Percentiles rank a stretch among this genome's conserved stretches.
Conservation (phyloP, 495 filamentous ascomycete genomes). For the Hypoxylon rickii region DNA sequence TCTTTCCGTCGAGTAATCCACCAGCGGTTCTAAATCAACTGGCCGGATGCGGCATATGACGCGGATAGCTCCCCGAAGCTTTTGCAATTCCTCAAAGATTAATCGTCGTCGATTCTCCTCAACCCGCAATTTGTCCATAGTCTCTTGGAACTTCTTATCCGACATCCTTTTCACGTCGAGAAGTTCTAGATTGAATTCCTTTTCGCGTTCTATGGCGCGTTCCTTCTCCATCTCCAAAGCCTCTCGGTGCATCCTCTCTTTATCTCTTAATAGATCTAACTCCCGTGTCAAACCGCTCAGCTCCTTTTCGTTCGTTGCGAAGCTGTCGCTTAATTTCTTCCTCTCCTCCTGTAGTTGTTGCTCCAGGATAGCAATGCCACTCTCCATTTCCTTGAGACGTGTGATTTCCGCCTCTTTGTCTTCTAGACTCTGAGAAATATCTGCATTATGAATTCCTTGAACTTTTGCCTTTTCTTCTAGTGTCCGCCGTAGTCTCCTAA, state of each 20-base stretch:
- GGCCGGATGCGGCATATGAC: conserved; percentile 96
- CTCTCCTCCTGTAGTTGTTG: background rate
- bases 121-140: conserved; percentile 67
- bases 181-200: background rate
- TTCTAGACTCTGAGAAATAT: background rate
- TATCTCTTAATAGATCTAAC: background rate
- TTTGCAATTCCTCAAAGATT: conserved; percentile 93
- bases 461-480: background rate
- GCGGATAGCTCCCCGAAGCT: conserved; percentile 92
- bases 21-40: conserved; percentile 60
- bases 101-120: conserved; percentile 86
- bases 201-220: background rate
- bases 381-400: background rate
- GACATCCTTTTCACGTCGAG: background rate
- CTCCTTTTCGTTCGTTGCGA: background rate
- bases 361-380: background rate
- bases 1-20: conserved; percentile 70
- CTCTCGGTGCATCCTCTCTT: background rate
- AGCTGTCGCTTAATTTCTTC: background rate
- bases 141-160: background rate
- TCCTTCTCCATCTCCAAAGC: background rate
- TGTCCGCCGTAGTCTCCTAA: background rate
- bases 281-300: background rate
- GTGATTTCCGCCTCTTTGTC: background rate
- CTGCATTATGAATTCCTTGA: background rate